Percentiles rank a stretch among this genome's conserved stretches.
These are phyloP conservation scores for Fusarium penzigii DNA, from an alignment of 2,329 filamentous ascomycete species.

Conservation along the genomic window DNA sequence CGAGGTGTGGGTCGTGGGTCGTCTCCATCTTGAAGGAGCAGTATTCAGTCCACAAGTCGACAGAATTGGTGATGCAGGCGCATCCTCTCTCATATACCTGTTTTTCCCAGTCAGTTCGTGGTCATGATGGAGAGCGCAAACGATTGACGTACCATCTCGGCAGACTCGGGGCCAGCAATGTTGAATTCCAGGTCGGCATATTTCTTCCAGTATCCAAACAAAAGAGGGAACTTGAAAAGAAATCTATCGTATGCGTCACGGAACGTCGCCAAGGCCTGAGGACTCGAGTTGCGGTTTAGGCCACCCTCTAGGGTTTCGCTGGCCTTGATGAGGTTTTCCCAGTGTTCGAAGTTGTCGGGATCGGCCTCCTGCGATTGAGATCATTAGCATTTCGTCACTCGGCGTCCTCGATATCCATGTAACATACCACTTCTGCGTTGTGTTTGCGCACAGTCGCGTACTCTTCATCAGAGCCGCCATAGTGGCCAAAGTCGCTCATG, in stretches of 20 bases:
- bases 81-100: conserved; percentile 95
- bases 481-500: conserved; percentile 73
- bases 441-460: conserved; percentile 80
- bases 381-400: conserved; percentile 23
- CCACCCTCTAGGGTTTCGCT: conserved; percentile 88
- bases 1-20: conserved; percentile 88
- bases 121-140: not conserved
- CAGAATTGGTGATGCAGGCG: conserved; percentile 87
- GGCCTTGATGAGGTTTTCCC: conserved; percentile 87
- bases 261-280: conserved; percentile 84
- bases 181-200: conserved; percentile 98
- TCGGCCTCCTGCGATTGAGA: conserved; percentile 56
- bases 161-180: conserved; percentile 93
- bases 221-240: conserved; percentile 88
- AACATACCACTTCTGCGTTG: conserved; percentile 70
- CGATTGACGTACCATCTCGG: conserved; percentile 77
- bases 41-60: conserved; percentile 97
- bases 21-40: conserved; percentile 98
- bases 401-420: not conserved
- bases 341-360: conserved; percentile 88
- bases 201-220: conserved; percentile 99
- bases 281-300: conserved; percentile 93
- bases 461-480: conserved; percentile 76
- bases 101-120: conserved; percentile 9
- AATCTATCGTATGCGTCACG: conserved; percentile 90